These are phyloP conservation scores for Daldinia bambusicola DNA, from an alignment of 495 filamentous ascomycete species.

Conservation along the genomic window DNA sequence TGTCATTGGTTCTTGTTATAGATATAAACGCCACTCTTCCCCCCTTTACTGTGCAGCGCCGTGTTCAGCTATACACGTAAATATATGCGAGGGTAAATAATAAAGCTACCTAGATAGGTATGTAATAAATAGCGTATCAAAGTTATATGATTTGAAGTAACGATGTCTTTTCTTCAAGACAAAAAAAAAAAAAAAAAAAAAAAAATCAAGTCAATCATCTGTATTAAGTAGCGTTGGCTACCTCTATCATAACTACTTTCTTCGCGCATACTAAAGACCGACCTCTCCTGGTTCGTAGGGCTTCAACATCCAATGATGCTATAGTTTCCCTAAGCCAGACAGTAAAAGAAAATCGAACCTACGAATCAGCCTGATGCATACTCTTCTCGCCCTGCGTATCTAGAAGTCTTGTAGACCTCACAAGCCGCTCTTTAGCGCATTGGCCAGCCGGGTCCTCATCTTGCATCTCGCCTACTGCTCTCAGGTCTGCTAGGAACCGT, in stretches of 20 bases:
- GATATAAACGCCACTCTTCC: slow-evolving; percentile 1
- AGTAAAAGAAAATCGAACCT: neutral
- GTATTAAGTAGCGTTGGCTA: neutral
- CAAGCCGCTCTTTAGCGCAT: slow-evolving; percentile 10
- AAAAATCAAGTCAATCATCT: neutral
- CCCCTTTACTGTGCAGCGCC: neutral
- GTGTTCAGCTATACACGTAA: no score
- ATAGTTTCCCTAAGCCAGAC: neutral
- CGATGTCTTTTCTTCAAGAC: no score
- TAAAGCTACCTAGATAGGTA: no score
- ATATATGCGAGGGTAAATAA: no score
- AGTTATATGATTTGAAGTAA: no score
- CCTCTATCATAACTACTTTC: slow-evolving; percentile 5
- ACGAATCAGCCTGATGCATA: neutral
- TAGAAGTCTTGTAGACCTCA: neutral
- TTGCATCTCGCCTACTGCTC: slow-evolving; percentile 53
- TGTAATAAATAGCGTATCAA: no score
- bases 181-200: no score
- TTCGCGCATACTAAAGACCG: slow-evolving; percentile 4
- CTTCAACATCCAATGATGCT: neutral
- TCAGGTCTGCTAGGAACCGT: slow-evolving; percentile 59
- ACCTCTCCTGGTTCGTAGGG: neutral
- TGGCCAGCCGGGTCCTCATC: slow-evolving; percentile 16
- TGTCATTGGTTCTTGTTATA: neutral
- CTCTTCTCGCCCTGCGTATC: slow-evolving; percentile 9